Conservation (phyloP, 768 basidiomycete species). For the Boletus rex-veris region DNA sequence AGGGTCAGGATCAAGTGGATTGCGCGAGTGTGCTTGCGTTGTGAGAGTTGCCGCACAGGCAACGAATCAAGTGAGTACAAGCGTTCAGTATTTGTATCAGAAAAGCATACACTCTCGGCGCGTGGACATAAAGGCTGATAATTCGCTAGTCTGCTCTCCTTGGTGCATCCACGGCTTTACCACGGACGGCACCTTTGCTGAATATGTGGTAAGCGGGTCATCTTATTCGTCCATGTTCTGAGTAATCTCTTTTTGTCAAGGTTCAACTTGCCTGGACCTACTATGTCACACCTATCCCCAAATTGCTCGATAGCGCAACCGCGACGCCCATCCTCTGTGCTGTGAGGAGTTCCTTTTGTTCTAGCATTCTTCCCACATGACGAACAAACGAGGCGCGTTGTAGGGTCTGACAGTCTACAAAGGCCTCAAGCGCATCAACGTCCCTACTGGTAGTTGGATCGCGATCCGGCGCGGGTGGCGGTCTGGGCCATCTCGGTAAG, state of each 20-base stretch:
- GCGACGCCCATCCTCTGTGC: slow-evolving; percentile 47
- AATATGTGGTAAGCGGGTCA: slow-evolving; percentile 32
- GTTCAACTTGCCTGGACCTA: slow-evolving; percentile 33
- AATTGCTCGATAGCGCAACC: slow-evolving; percentile 35
- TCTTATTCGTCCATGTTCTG: background rate
- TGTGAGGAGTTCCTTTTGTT: slow-evolving; percentile 14
- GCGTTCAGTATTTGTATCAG: no score
- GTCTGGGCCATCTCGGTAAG: slow-evolving; percentile 42
- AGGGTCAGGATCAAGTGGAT: slow-evolving; percentile 45
- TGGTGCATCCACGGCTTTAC: slow-evolving; percentile 31
- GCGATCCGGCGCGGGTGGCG: slow-evolving; percentile 41
- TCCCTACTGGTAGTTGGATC: slow-evolving; percentile 37
- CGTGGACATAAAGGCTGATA: background rate
- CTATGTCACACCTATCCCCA: slow-evolving; percentile 46
- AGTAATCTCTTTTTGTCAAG: slow-evolving; percentile 5
- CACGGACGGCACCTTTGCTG: slow-evolving; percentile 43
- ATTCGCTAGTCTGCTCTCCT: slow-evolving; percentile 12
- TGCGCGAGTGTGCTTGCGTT: slow-evolving; percentile 38
- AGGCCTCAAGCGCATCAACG: slow-evolving; percentile 38
- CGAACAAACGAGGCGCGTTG: background rate
- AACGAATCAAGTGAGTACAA: slow-evolving; percentile 30
- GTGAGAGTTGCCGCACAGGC: slow-evolving; percentile 39
- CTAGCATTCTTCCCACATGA: background rate
- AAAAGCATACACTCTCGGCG: no score
- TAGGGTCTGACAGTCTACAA: slow-evolving; percentile 45